These are phyloP conservation scores for Trichoderma virens DNA, from an alignment of 495 filamentous ascomycete species.

Conservation along the genomic window DNA sequence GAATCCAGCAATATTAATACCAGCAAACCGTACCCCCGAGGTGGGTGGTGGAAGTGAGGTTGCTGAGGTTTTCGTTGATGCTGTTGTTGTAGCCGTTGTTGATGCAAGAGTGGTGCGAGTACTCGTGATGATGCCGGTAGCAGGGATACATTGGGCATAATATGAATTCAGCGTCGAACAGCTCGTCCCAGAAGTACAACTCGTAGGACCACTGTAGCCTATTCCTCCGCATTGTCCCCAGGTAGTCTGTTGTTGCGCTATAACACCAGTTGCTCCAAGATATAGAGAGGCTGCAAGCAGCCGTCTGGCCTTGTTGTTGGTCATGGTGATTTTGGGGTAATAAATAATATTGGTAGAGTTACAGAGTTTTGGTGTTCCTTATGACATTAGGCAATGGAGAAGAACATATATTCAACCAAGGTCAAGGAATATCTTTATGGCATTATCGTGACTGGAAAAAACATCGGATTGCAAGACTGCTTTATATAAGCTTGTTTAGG, in stretches of 20 bases:
- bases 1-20: constrained; percentile 36
- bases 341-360: background rate
- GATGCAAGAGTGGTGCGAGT: background rate
- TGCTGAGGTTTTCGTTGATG: background rate
- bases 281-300: constrained; percentile 6
- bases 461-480: background rate
- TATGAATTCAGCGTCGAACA: background rate
- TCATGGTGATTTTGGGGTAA: background rate
- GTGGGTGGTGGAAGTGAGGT: background rate
- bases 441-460: background rate
- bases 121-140: background rate
- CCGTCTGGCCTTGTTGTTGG: background rate
- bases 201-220: background rate
- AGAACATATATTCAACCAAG: background rate
- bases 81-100: background rate
- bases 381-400: background rate
- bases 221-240: background rate
- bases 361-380: background rate
- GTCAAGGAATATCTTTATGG: background rate
- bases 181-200: background rate
- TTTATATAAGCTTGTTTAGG: constrained; percentile 1
- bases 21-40: constrained; percentile 14
- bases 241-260: background rate
- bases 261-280: background rate
- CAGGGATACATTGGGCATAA: constrained; percentile 4